These are phyloP conservation scores for Hypseocharis bilobata DNA, from an alignment of 441 rosid genomes.

Conservation along the genomic window DNA sequence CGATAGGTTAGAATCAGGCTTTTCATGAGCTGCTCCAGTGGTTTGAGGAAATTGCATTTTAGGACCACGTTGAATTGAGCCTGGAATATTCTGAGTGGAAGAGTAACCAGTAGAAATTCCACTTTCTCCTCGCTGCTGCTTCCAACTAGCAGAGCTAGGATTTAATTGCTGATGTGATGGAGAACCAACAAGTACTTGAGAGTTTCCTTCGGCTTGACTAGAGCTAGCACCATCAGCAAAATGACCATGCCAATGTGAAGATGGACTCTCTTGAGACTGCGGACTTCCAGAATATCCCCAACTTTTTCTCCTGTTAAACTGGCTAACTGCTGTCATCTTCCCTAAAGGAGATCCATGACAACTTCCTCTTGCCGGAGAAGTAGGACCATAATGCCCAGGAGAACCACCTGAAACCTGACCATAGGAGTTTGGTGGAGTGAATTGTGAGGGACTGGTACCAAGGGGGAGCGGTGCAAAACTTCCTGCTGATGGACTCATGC, in stretches of 20 bases:
- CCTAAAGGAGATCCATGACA: conserved; percentile 91
- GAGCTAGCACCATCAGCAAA: conserved; percentile 38
- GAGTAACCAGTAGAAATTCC: conserved; percentile 41
- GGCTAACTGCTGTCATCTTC: conserved; percentile 69
- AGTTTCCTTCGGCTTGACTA: conserved; percentile 49
- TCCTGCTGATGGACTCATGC: conserved; percentile 87
- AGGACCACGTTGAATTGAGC: conserved; percentile 36
- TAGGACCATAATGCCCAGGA: conserved; percentile 94
- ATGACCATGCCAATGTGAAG: conserved; percentile 67
- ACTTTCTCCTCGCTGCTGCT: conserved; percentile 49
- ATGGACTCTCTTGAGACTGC: conserved; percentile 57
- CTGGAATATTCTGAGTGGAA: conserved; percentile 38
- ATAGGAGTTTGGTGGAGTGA: conserved; percentile 76
- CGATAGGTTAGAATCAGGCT: conserved; percentile 41
- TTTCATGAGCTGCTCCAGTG: conserved; percentile 43
- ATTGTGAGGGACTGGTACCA: conserved; percentile 95
- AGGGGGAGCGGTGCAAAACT: conserved; percentile 84
- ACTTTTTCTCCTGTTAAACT: conserved; percentile 71
- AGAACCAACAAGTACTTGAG: conserved; percentile 43
- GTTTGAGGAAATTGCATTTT: conserved; percentile 36
- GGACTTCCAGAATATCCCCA: conserved; percentile 75
- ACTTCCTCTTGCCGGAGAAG: conserved; percentile 86
- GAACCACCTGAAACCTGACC: conserved; percentile 64
- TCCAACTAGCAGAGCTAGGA: conserved; percentile 43
- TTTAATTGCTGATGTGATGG: conserved; percentile 46